Conservation (phyloP, 225 moss, liverwort and hornwort species). For the Lunularia cruciata region DNA sequence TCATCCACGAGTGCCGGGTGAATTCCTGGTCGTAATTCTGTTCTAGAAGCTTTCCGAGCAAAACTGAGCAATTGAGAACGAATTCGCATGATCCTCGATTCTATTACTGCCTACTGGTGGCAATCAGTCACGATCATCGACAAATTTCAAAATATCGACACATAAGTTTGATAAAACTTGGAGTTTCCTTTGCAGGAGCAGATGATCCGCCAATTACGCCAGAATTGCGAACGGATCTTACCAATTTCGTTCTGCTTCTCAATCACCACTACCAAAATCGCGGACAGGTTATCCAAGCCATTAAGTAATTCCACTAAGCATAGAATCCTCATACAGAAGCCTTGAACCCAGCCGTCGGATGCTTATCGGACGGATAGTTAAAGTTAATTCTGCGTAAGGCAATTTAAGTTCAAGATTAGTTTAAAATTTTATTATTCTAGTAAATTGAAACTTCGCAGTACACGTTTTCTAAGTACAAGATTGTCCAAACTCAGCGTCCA, state of each 20-base stretch:
- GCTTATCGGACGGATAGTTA: no score
- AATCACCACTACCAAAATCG: neutral
- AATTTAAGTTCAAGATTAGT: no score
- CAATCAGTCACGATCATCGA: neutral
- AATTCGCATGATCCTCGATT: constrained; percentile 14
- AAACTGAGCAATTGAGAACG: constrained; percentile 14
- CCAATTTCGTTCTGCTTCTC: neutral
- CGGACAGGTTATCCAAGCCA: neutral
- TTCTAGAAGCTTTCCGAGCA: constrained; percentile 1
- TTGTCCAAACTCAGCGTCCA: no score
- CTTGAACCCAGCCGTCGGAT: no score
- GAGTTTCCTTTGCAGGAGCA: neutral
- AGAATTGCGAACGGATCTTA: neutral
- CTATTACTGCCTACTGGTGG: neutral
- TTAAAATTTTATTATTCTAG: no score
- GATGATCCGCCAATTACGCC: neutral
- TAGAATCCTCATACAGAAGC: no score
- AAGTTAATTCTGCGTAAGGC: no score
- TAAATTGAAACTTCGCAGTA: no score
- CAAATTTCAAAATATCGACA: neutral
- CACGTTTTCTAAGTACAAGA: no score
- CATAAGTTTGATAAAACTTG: no score
- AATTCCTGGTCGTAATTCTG: neutral
- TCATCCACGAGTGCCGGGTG: neutral
- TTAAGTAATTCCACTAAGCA: no score